Evolutionary conservation across 1,284 basidiomycete species (phyloP).

Genomic region (Cryptococcus maquisensis): DNA sequence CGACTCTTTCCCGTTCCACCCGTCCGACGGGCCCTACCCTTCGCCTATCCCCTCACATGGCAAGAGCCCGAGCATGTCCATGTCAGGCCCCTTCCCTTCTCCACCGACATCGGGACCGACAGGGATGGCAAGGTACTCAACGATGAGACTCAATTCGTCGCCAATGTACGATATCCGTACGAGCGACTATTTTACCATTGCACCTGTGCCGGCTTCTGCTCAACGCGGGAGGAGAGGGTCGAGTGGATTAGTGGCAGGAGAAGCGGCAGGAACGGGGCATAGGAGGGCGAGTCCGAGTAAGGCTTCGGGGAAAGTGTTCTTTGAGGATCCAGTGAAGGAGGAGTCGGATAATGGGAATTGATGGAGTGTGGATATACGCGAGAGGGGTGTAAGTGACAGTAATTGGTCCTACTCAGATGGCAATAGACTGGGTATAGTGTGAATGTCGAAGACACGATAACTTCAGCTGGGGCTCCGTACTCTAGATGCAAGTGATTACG

Average conservation of each 20-base stretch:
- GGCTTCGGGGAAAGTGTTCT: neutral
- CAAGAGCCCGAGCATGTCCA: conserved; percentile 15
- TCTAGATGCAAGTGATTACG: no score
- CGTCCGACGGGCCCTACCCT: neutral
- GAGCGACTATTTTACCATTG: conserved; percentile 25
- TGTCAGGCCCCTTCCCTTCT: conserved; percentile 29
- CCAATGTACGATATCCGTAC: conserved; percentile 38
- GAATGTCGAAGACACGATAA: no score
- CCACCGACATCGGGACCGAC: neutral
- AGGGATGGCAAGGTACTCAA: conserved; percentile 2
- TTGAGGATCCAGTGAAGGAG: neutral
- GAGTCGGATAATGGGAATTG: neutral
- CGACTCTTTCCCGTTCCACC: neutral
- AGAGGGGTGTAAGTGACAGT: no score
- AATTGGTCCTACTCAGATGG: no score
- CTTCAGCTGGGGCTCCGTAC: no score
- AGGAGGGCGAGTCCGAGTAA: conserved; percentile 6
- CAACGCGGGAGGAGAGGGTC: conserved; percentile 6
- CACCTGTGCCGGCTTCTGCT: neutral
- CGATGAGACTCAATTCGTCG: conserved; percentile 19
- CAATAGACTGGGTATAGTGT: no score
- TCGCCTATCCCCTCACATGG: conserved; percentile 2
- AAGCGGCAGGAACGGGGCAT: neutral
- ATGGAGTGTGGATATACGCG: no score
- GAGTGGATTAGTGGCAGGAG: neutral